Evolutionary conservation across 495 filamentous ascomycete genomes (phyloP).

Genomic region (Podospora pseudocomata): DNA sequence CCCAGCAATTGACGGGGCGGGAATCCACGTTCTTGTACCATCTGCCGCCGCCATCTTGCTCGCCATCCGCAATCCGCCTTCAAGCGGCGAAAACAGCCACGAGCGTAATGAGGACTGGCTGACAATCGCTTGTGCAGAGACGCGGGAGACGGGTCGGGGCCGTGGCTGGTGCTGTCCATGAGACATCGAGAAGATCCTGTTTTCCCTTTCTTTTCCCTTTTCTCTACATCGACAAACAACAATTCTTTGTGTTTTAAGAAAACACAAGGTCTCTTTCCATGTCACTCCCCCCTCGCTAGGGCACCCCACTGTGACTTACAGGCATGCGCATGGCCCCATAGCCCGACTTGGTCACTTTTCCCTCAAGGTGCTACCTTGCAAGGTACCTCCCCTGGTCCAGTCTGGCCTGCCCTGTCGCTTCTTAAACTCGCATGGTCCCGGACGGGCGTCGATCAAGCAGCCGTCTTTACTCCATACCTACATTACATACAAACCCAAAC

Average conservation of each 20-base stretch:
- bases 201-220: conserved; percentile 9
- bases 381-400: conserved; percentile 12
- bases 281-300: conserved; percentile 3
- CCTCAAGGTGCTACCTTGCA: conserved; percentile 17
- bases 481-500: conserved; percentile 29
- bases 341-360: conserved; percentile 17
- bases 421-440: conserved; percentile 44
- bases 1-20: conserved; percentile 3
- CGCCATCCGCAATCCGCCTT: not conserved
- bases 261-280: not conserved
- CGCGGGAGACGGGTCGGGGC: conserved; percentile 22
- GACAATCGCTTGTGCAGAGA: conserved; percentile 20
- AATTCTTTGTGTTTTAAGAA: not conserved
- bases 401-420: conserved; percentile 36
- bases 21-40: conserved; percentile 12
- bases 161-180: conserved; percentile 21
- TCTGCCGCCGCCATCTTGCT: not conserved
- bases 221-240: conserved; percentile 7
- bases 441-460: conserved; percentile 36
- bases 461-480: conserved; percentile 33
- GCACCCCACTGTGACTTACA: conserved; percentile 12
- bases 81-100: not conserved
- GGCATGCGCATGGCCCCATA: conserved; percentile 19
- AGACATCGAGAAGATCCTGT: conserved; percentile 10
- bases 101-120: conserved; percentile 22